These are phyloP conservation scores for Phytopythium vexans DNA, from an alignment of 352 stramenopile species.

Conservation along the genomic window DNA sequence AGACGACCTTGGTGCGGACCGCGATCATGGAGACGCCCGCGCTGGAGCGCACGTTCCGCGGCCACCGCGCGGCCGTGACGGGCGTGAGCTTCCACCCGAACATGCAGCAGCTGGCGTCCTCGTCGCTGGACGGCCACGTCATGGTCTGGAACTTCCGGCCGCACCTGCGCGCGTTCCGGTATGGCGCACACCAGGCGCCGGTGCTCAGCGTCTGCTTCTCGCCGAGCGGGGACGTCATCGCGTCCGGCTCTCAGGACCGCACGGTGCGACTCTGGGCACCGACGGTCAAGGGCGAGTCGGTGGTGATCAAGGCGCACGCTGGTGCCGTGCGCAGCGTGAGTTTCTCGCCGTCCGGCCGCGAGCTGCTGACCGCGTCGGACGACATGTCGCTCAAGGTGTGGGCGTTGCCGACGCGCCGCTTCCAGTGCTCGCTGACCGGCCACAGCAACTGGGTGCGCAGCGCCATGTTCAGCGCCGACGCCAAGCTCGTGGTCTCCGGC, in stretches of 20 bases:
- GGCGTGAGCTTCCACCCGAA: constrained; percentile 82
- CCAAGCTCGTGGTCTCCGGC: constrained; percentile 59
- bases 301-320: constrained; percentile 69
- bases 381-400: constrained; percentile 93
- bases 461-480: constrained; percentile 77
- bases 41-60: constrained; percentile 87
- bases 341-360: constrained; percentile 73
- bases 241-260: constrained; percentile 88
- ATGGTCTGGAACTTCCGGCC: constrained; percentile 93
- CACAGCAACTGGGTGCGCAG: constrained; percentile 93
- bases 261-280: constrained; percentile 90
- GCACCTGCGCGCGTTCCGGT: constrained; percentile 79
- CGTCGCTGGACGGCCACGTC: constrained; percentile 68
- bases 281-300: constrained; percentile 66
- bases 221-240: constrained; percentile 74
- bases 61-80: constrained; percentile 76
- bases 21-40: constrained; percentile 54
- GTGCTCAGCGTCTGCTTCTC: constrained; percentile 83
- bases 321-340: constrained; percentile 74
- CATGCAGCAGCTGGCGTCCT: constrained; percentile 85
- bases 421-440: constrained; percentile 84
- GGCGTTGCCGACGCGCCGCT: constrained; percentile 75
- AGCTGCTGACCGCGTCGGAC: constrained; percentile 89
- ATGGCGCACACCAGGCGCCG: constrained; percentile 69
- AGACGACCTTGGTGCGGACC: too few species aligned